phyloP scores from a whole-genome alignment of 495 filamentous ascomycete species.

The Hypoxylon cercidicola region DNA sequence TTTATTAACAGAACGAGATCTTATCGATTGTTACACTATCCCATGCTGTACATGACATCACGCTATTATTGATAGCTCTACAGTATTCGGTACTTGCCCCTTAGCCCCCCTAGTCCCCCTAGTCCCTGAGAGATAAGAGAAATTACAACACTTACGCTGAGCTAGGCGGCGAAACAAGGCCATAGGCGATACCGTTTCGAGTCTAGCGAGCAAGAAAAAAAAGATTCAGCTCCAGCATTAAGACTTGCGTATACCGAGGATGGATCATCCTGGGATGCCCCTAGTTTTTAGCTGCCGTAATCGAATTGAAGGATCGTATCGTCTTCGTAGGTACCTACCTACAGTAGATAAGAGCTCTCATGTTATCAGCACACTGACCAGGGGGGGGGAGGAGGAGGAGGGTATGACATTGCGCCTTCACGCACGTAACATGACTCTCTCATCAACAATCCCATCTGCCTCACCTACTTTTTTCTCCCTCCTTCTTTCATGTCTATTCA shows the following conservation, averaged over 20 bases:
- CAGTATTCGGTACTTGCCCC: too few relatives aligned
- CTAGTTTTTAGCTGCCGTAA: neutral
- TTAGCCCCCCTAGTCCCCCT: too few relatives aligned
- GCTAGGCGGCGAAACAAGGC: constrained; percentile 7
- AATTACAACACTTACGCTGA: constrained; percentile 6
- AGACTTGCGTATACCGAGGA: neutral
- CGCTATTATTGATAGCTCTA: too few relatives aligned
- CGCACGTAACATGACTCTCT: neutral
- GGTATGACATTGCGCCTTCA: neutral
- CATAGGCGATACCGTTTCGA: constrained; percentile 26
- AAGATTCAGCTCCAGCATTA: constrained; percentile 14
- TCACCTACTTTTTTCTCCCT: constrained; percentile 4
- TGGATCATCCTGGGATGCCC: constrained; percentile 20
- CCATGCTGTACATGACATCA: too few relatives aligned
- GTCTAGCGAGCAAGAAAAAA: constrained; percentile 25
- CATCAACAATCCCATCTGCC: neutral
- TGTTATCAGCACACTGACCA: constrained; percentile 29
- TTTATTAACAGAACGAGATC: too few relatives aligned
- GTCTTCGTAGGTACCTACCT: too few relatives aligned
- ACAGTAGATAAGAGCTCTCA: constrained; percentile 27
- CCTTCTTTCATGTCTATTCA: neutral
- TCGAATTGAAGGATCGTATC: constrained; percentile 15
- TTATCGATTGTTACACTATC: too few relatives aligned
- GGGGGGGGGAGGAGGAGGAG: too few relatives aligned
- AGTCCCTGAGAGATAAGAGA: constrained; percentile 14